phyloP scores from a whole-genome alignment of 164 flowering plant genomes.

The Chloranthus sessilifolius region DNA sequence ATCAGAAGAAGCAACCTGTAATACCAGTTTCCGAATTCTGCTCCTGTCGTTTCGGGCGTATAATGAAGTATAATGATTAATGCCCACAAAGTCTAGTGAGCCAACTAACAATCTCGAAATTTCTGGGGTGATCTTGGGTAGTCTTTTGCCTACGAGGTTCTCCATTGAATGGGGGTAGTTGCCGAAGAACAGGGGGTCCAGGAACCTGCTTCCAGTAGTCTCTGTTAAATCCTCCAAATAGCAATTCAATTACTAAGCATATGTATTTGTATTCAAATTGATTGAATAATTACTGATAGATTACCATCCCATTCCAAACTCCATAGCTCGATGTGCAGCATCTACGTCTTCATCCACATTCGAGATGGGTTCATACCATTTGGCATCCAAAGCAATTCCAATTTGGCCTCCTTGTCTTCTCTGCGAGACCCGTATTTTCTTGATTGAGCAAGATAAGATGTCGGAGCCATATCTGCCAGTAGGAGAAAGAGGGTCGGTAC shows the following conservation, averaged over 20 bases:
- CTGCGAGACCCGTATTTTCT: slow-evolving; percentile 28
- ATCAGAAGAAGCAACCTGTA: slow-evolving; percentile 72
- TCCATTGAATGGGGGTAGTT: slow-evolving; percentile 78
- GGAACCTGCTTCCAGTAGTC: slow-evolving; percentile 65
- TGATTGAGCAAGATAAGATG: not conserved
- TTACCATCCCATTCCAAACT: slow-evolving; percentile 83
- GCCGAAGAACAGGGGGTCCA: slow-evolving; percentile 78
- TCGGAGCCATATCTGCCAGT: not conserved
- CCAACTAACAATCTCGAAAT: slow-evolving; percentile 37
- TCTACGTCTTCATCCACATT: slow-evolving; percentile 58
- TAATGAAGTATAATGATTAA: slow-evolving; percentile 81
- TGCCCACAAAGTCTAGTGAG: slow-evolving; percentile 68
- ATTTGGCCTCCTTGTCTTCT: slow-evolving; percentile 59
- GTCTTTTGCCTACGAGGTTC: slow-evolving; percentile 49
- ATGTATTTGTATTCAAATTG: too few relatives aligned
- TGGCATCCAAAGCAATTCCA: slow-evolving; percentile 79
- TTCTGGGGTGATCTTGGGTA: slow-evolving; percentile 48
- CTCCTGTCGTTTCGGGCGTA: slow-evolving; percentile 64
- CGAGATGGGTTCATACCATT: slow-evolving; percentile 82
- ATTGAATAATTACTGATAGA: not conserved
- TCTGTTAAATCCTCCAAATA: too few relatives aligned
- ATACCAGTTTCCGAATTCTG: slow-evolving; percentile 42
- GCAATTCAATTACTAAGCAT: too few relatives aligned
- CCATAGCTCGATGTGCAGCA: slow-evolving; percentile 81
- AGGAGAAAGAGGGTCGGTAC: slow-evolving; percentile 29